Conservation (phyloP, 805 yeast genomes). For the Candida lessepsii region DNA sequence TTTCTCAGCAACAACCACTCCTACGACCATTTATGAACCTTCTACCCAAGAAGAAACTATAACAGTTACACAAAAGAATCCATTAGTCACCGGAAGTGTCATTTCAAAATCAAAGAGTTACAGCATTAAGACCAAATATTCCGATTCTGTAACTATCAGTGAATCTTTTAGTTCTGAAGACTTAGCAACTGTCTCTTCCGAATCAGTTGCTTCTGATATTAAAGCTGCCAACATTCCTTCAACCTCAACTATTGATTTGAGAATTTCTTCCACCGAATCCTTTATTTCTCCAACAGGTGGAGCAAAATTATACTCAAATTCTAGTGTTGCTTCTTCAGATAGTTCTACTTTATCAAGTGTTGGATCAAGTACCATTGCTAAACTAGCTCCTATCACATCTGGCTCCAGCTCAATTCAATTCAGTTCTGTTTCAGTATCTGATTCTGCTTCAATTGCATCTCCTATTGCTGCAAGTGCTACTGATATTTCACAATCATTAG, state of each 20-base stretch:
- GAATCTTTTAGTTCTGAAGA: background rate
- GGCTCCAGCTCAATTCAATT: background rate
- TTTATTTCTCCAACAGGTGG: constrained; percentile 6
- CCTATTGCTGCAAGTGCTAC: constrained; percentile 9
- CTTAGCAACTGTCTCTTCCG: constrained; percentile 5
- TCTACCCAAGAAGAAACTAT: constrained; percentile 20
- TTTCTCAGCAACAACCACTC: constrained; percentile 25
- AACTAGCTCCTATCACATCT: constrained; percentile 2
- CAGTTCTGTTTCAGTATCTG: constrained; percentile 3
- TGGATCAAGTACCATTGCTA: constrained; percentile 7
- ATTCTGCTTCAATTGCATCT: constrained; percentile 5
- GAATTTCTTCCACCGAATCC: constrained; percentile 12
- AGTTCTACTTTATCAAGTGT: background rate
- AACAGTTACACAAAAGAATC: constrained; percentile 24
- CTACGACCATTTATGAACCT: constrained; percentile 20
- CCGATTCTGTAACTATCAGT: constrained; percentile 7
- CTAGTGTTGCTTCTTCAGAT: background rate
- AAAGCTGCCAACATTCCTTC: constrained; percentile 4
- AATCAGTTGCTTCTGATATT: constrained; percentile 6
- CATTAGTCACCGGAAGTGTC: constrained; percentile 27
- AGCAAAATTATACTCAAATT: constrained; percentile 11
- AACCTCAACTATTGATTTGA: constrained; percentile 17
- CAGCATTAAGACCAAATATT: constrained; percentile 14
- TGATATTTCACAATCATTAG: constrained; percentile 12
- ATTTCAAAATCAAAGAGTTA: constrained; percentile 22